Percentiles rank a stretch among this genome's conserved stretches.
Evolutionary conservation across 768 basidiomycete species (phyloP).

Genomic region (Rhizopogon rudus): DNA sequence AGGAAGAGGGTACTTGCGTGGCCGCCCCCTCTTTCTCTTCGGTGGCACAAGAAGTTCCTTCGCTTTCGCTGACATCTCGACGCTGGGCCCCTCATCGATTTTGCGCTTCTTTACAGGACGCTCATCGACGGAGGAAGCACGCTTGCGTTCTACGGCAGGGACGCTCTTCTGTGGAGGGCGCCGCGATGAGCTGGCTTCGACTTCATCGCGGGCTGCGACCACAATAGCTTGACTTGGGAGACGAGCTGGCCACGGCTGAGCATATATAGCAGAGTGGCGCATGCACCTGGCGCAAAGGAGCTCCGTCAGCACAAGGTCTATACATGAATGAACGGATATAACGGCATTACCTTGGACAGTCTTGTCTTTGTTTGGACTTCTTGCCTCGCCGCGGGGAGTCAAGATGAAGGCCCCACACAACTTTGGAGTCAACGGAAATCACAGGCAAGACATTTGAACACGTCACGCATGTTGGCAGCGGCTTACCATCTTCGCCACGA

Average conservation of each 20-base stretch:
- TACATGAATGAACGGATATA: slow-evolving; percentile 17
- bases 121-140: slow-evolving; percentile 38
- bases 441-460: slow-evolving; percentile 70
- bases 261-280: slow-evolving; percentile 77
- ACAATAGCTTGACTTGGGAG: slow-evolving; percentile 39
- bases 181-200: slow-evolving; percentile 29
- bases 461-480: slow-evolving; percentile 65
- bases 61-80: slow-evolving; percentile 29
- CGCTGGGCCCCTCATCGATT: slow-evolving; percentile 28
- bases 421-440: slow-evolving; percentile 68
- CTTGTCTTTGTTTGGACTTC: slow-evolving; percentile 59
- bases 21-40: slow-evolving; percentile 30
- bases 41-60: slow-evolving; percentile 26
- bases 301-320: slow-evolving; percentile 8
- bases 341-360: slow-evolving; percentile 63
- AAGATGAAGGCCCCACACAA: slow-evolving; percentile 66
- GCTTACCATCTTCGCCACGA: slow-evolving; percentile 60
- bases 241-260: slow-evolving; percentile 65
- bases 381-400: slow-evolving; percentile 42
- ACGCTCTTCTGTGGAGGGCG: slow-evolving; percentile 49
- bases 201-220: slow-evolving; percentile 41
- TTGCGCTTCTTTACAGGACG: slow-evolving; percentile 48
- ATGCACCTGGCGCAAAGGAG: slow-evolving; percentile 50
- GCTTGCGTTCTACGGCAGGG: slow-evolving; percentile 50
- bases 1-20: slow-evolving; percentile 28